Conservation (phyloP, 345 rosid species). For the Syzygium jambos region DNA sequence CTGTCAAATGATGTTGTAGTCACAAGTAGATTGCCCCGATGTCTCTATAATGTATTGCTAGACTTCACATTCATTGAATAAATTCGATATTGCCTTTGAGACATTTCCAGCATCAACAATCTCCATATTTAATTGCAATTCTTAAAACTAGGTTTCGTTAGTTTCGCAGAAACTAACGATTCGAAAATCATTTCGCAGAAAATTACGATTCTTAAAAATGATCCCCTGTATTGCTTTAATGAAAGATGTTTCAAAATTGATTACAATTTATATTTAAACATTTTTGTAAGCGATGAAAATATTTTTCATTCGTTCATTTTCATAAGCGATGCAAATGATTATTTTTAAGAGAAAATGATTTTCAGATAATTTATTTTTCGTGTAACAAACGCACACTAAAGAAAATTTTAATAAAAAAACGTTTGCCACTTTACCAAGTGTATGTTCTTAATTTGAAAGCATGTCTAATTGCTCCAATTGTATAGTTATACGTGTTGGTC, state of each 20-base stretch:
- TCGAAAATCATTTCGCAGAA: background rate
- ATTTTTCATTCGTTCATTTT: background rate
- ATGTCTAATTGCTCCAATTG: background rate
- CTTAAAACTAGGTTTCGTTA: background rate
- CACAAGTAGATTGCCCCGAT: background rate
- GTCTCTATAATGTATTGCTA: background rate
- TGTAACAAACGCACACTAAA: background rate
- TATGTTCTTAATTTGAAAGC: background rate
- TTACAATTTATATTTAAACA: background rate
- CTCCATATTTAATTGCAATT: background rate
- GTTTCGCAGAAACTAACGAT: background rate
- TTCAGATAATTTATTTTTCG: background rate
- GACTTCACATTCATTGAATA: background rate
- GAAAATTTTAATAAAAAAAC: background rate
- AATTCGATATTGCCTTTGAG: background rate
- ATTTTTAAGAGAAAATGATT: background rate
- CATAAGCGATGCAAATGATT: background rate
- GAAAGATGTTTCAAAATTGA: background rate
- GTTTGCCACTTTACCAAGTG: background rate
- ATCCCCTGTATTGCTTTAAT: background rate
- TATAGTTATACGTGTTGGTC: background rate
- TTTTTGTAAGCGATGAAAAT: accelerated
- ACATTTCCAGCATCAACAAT: background rate
- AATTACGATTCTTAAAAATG: too few species aligned
- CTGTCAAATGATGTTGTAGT: background rate